phyloP scores from a whole-genome alignment of 257 asterid species.

The Knoxia roxburghii region DNA sequence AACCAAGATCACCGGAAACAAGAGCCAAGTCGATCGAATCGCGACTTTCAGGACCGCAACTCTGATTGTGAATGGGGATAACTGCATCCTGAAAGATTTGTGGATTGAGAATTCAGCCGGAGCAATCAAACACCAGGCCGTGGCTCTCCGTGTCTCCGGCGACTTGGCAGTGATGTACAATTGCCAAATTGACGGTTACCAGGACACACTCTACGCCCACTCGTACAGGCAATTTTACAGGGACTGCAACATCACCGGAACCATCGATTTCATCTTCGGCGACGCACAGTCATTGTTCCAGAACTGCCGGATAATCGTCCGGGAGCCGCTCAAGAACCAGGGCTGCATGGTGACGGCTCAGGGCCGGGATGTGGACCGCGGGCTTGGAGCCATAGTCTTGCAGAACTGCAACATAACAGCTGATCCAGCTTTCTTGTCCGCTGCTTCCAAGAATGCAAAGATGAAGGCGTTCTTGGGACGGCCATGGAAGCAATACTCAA shows the following conservation, averaged over 20 bases:
- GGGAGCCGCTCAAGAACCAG: constrained; percentile 20
- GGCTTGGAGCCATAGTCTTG: constrained; percentile 21
- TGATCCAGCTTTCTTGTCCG: background rate
- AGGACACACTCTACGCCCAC: constrained; percentile 30
- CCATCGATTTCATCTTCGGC: constrained; percentile 33
- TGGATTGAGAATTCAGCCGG: constrained; percentile 33
- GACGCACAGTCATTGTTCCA: constrained; percentile 21
- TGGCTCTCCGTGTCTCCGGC: background rate
- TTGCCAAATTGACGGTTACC: constrained; percentile 29
- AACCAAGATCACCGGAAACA: constrained; percentile 62
- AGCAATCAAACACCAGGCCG: constrained; percentile 27
- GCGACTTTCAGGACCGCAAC: constrained; percentile 59
- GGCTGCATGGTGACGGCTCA: constrained; percentile 32
- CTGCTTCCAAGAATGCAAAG: background rate
- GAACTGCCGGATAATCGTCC: constrained; percentile 21
- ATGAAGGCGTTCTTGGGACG: constrained; percentile 22
- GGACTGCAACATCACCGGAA: constrained; percentile 25
- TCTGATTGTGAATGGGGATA: constrained; percentile 28
- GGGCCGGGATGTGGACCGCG: constrained; percentile 17
- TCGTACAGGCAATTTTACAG: constrained; percentile 25
- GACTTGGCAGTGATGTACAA: background rate
- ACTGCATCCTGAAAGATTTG: constrained; percentile 16
- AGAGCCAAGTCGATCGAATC: constrained; percentile 53
- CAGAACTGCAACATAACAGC: constrained; percentile 18
- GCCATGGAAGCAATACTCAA: constrained; percentile 32